A percentile compares a stretch with the other conserved stretches of the same genome.
Evolutionary conservation across 768 basidiomycete species (phyloP).

Genomic region (Leccinum arenicola): DNA sequence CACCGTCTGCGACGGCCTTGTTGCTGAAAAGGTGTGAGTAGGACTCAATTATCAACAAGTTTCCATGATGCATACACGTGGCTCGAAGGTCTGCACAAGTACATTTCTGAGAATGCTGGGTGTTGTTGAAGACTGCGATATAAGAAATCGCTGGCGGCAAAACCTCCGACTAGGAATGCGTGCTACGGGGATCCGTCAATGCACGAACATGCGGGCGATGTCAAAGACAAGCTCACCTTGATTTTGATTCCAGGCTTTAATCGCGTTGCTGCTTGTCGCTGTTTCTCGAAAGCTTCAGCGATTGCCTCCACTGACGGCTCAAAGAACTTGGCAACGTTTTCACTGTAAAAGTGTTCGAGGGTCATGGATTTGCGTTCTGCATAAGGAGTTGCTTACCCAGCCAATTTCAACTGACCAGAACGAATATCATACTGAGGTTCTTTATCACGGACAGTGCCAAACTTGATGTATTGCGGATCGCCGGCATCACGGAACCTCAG

Average conservation of each 20-base stretch:
- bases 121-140: neutral
- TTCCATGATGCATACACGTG: neutral
- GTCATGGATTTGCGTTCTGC: neutral
- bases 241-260: conserved; percentile 23
- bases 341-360: conserved; percentile 14
- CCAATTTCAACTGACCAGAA: conserved; percentile 35
- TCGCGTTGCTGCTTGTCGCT: conserved; percentile 18
- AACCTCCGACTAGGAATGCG: conserved; percentile 16
- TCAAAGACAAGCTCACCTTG: conserved; percentile 9
- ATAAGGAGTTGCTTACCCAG: conserved; percentile 27
- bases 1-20: neutral
- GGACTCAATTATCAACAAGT: neutral
- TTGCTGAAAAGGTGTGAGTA: neutral
- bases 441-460: conserved; percentile 35
- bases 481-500: conserved; percentile 36
- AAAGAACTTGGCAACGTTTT: conserved; percentile 39
- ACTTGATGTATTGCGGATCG: conserved; percentile 37
- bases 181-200: conserved; percentile 15
- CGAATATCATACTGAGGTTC: conserved; percentile 34
- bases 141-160: neutral
- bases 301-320: conserved; percentile 39
- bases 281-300: conserved; percentile 32
- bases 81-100: neutral
- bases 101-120: neutral
- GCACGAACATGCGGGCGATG: neutral